Percentiles rank a stretch among this genome's conserved stretches.
Conservation (phyloP, 1,284 basidiomycete genomes). For the Ustilago nuda region DNA sequence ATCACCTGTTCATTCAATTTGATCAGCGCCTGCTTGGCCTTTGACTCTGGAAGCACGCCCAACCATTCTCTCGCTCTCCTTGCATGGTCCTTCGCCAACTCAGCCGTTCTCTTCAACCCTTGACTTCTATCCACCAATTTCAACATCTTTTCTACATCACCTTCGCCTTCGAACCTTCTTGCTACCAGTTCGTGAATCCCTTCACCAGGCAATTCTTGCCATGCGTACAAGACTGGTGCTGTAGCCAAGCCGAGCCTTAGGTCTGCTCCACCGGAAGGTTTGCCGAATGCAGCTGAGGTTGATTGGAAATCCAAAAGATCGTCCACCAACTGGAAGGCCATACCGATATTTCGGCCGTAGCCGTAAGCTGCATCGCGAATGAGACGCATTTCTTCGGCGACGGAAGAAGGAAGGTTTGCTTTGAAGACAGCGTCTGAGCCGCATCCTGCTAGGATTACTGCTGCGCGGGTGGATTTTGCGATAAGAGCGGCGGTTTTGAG, state of each 20-base stretch:
- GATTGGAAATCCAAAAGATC: constrained; percentile 89
- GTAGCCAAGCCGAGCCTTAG: constrained; percentile 88
- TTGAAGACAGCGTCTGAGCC: constrained; percentile 73
- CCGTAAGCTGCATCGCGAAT: constrained; percentile 95
- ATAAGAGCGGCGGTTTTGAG: constrained; percentile 96
- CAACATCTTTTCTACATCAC: constrained; percentile 80
- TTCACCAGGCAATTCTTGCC: constrained; percentile 80
- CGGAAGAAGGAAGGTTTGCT: constrained; percentile 9
- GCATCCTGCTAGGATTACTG: constrained; percentile 89
- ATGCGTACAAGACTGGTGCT: constrained; percentile 92
- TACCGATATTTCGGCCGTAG: constrained; percentile 86
- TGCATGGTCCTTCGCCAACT: constrained; percentile 63
- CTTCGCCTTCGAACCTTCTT: constrained; percentile 82
- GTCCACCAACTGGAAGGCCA: constrained; percentile 82
- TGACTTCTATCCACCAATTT: constrained; percentile 53
- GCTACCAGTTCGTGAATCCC: constrained; percentile 79
- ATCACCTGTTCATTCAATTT: constrained; percentile 60
- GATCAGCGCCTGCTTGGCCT: constrained; percentile 62
- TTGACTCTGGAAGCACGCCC: constrained; percentile 49
- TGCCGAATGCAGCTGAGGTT: constrained; percentile 77
- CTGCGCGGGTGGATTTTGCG: constrained; percentile 89
- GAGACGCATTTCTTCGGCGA: constrained; percentile 65
- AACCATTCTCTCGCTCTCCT: constrained; percentile 52
- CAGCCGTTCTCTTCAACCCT: constrained; percentile 61
- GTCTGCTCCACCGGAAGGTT: constrained; percentile 84